A percentile compares a stretch with the other conserved stretches of the same genome.
phyloP scores from a whole-genome alignment of 305 asterid species.

The Ruellia speciosa region DNA sequence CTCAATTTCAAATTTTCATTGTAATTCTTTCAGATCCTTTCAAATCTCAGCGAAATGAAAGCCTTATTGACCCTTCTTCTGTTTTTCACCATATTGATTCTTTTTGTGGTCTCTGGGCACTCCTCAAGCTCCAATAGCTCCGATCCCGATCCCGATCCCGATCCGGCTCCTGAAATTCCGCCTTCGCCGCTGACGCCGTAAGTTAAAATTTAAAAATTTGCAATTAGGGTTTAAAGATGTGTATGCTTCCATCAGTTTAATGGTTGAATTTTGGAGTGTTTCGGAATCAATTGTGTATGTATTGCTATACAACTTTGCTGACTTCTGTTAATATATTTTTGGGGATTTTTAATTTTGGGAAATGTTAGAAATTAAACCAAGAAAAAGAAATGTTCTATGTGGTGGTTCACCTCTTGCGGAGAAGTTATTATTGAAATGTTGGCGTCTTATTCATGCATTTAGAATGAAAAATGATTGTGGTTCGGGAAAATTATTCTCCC shows the following conservation, averaged over 20 bases:
- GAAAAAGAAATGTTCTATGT: not conserved
- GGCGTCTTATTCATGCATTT: not conserved
- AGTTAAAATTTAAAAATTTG: constrained; percentile 19
- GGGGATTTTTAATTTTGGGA: not conserved
- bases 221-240: constrained; percentile 11
- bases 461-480: constrained; percentile 1
- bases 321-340: not conserved
- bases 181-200: constrained; percentile 45
- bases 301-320: not conserved
- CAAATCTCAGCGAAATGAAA: constrained; percentile 31
- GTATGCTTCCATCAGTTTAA: not conserved
- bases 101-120: constrained; percentile 44
- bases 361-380: not conserved
- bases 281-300: constrained; percentile 6
- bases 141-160: constrained; percentile 35
- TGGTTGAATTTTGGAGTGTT: constrained; percentile 16
- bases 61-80: constrained; percentile 34
- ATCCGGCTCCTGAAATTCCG: constrained; percentile 5
- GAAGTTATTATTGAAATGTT: not conserved
- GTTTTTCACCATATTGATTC: constrained; percentile 33
- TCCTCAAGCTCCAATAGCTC: constrained; percentile 30
- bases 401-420: not conserved
- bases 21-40: constrained; percentile 1
- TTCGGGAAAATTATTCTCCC: not conserved
- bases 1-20: too few species aligned